A percentile compares a stretch with the other conserved stretches of the same genome.
Conservation (phyloP, 2,329 filamentous ascomycete species). For the Nannizziopsis barbatae region DNA sequence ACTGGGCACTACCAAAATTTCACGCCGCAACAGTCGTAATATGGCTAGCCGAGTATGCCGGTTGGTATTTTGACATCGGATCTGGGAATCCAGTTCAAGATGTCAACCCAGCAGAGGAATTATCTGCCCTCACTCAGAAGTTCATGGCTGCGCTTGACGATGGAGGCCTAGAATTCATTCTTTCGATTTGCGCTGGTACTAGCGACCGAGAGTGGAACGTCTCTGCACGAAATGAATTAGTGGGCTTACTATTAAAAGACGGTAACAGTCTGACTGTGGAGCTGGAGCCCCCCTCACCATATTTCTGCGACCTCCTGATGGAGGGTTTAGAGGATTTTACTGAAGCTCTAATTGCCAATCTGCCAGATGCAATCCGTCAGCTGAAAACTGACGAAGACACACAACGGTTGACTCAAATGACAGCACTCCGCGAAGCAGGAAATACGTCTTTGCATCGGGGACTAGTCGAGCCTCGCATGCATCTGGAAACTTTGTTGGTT, state of each 20-base stretch:
- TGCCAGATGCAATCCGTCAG: slow-evolving; percentile 80
- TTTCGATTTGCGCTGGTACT: slow-evolving; percentile 72
- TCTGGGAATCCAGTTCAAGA: slow-evolving; percentile 48
- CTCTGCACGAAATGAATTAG: slow-evolving; percentile 68
- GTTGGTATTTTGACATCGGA: slow-evolving; percentile 69
- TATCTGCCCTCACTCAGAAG: slow-evolving; percentile 56
- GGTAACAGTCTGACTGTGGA: slow-evolving; percentile 59
- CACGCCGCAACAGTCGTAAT: slow-evolving; percentile 68
- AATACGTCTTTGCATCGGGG: slow-evolving; percentile 32
- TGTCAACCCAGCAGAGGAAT: slow-evolving; percentile 56
- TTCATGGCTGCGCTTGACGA: slow-evolving; percentile 73
- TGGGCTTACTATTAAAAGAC: slow-evolving; percentile 72
- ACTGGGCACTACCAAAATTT: slow-evolving; percentile 63
- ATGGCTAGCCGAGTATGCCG: slow-evolving; percentile 91
- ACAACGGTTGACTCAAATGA: slow-evolving; percentile 45
- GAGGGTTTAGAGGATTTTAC: slow-evolving; percentile 75
- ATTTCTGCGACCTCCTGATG: slow-evolving; percentile 64
- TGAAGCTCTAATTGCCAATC: slow-evolving; percentile 87
- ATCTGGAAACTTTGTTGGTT: slow-evolving; percentile 79
- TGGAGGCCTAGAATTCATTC: slow-evolving; percentile 81
- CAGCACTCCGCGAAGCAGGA: slow-evolving; percentile 35
- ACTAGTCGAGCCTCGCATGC: slow-evolving; percentile 39
- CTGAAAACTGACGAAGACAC: slow-evolving; percentile 84
- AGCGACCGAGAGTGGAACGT: slow-evolving; percentile 78
- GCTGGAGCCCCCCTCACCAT: slow-evolving; percentile 54